phyloP scores from a whole-genome alignment of 768 basidiomycete species.

The Phylloporus sp. region DNA sequence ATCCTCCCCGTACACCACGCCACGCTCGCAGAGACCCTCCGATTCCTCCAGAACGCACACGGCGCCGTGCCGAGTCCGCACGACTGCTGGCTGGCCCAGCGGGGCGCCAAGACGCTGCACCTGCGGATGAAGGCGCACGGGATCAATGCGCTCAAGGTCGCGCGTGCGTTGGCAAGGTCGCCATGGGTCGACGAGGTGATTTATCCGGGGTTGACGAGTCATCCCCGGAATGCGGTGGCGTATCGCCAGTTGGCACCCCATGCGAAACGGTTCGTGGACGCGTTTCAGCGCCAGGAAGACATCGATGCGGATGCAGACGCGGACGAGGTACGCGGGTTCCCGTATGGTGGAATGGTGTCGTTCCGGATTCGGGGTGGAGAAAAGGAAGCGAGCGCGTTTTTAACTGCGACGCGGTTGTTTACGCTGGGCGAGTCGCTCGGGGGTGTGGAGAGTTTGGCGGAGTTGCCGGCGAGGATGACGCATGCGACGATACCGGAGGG shows the following conservation, averaged over 20 bases:
- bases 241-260: constrained; percentile 60
- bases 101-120: constrained; percentile 87
- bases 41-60: constrained; percentile 87
- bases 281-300: constrained; percentile 23
- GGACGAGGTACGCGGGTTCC: constrained; percentile 58
- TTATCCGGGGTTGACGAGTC: constrained; percentile 75
- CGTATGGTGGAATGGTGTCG: constrained; percentile 87
- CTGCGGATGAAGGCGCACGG: constrained; percentile 88
- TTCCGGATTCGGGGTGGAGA: constrained; percentile 55
- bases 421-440: constrained; percentile 85
- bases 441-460: constrained; percentile 88
- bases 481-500: constrained; percentile 70
- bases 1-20: constrained; percentile 59
- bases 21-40: constrained; percentile 49
- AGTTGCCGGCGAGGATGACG: constrained; percentile 86
- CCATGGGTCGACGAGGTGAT: constrained; percentile 73
- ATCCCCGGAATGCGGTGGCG: constrained; percentile 63
- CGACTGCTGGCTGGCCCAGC: constrained; percentile 87
- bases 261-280: constrained; percentile 58
- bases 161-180: constrained; percentile 49
- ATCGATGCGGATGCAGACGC: too few species aligned
- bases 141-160: constrained; percentile 72
- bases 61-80: constrained; percentile 81
- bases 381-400: constrained; percentile 57
- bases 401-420: constrained; percentile 62